phyloP scores from a whole-genome alignment of 495 filamentous ascomycete genomes.

The Talaromyces wortmannii region DNA sequence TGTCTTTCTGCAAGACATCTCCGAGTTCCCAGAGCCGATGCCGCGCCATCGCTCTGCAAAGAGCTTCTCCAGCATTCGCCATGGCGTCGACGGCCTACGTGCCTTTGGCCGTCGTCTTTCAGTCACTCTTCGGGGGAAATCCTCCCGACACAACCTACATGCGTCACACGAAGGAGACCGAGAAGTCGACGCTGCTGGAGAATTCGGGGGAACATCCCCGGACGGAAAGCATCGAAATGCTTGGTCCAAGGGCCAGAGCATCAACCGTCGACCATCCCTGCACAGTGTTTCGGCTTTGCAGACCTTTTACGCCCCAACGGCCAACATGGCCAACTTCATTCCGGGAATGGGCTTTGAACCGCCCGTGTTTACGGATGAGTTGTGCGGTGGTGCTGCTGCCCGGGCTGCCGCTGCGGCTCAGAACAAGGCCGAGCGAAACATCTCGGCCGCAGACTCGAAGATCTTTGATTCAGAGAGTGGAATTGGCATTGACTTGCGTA shows the following conservation, averaged over 20 bases:
- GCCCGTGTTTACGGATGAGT: slow-evolving; percentile 29
- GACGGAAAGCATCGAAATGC: slow-evolving; percentile 8
- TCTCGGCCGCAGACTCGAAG: slow-evolving; percentile 17
- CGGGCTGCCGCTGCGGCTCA: slow-evolving; percentile 64
- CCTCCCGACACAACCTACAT: slow-evolving; percentile 25
- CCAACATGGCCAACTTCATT: slow-evolving; percentile 21
- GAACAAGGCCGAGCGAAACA: slow-evolving; percentile 40
- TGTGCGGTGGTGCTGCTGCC: slow-evolving; percentile 60
- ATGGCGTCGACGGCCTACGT: slow-evolving; percentile 37
- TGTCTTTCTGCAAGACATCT: slow-evolving; percentile 28
- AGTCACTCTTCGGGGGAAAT: slow-evolving; percentile 34
- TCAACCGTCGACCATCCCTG: slow-evolving; percentile 32
- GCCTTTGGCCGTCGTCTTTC: slow-evolving; percentile 39
- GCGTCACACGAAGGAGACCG: slow-evolving; percentile 3
- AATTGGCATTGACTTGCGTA: slow-evolving; percentile 68
- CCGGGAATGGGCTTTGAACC: slow-evolving; percentile 32
- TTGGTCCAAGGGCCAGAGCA: slow-evolving; percentile 21
- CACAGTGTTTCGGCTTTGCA: slow-evolving; percentile 34
- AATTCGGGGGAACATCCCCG: neutral
- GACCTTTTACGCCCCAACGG: slow-evolving; percentile 28
- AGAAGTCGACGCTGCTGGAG: neutral
- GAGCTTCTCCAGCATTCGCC: slow-evolving; percentile 40
- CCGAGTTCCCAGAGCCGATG: slow-evolving; percentile 23
- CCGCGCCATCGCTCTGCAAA: slow-evolving; percentile 32
- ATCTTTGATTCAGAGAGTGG: slow-evolving; percentile 59